Percentiles rank a stretch among this genome's conserved stretches.
phyloP scores from a whole-genome alignment of 164 flowering plant species.

The Kingdonia uniflora region DNA sequence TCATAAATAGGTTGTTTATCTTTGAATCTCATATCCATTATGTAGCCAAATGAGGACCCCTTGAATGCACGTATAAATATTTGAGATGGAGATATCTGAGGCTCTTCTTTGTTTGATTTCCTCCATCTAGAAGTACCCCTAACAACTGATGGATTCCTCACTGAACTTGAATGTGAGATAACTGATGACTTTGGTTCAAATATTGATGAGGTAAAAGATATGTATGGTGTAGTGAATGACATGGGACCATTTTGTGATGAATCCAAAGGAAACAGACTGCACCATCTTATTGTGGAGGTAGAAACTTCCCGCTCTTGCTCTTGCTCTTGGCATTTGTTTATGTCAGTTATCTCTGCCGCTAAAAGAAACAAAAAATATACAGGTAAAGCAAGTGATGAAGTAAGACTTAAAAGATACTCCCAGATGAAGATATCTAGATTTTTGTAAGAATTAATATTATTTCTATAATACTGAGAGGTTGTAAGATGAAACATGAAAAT shows the following conservation, averaged over 20 bases:
- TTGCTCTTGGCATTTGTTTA: slow-evolving; percentile 72
- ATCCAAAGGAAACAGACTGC: slow-evolving; percentile 43
- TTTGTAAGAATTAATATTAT: slow-evolving; percentile 39
- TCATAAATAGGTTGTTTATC: slow-evolving; percentile 38
- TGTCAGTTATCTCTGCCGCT: slow-evolving; percentile 54
- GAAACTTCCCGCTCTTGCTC: slow-evolving; percentile 96
- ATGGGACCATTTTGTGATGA: slow-evolving; percentile 38
- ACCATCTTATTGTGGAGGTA: slow-evolving; percentile 92
- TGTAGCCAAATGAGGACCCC: slow-evolving; percentile 36
- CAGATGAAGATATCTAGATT: background rate
- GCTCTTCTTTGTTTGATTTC: slow-evolving; percentile 24
- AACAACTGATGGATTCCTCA: slow-evolving; percentile 19
- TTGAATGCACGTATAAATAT: slow-evolving; percentile 32
- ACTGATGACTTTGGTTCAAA: slow-evolving; percentile 34
- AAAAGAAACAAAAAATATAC: slow-evolving; percentile 13
- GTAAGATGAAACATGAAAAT: no score
- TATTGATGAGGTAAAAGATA: slow-evolving; percentile 44
- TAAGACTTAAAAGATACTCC: background rate
- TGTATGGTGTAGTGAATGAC: slow-evolving; percentile 42
- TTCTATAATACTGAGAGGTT: no score
- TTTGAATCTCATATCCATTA: slow-evolving; percentile 37
- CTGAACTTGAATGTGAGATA: slow-evolving; percentile 20
- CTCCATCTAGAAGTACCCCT: slow-evolving; percentile 36
- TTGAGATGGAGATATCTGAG: slow-evolving; percentile 33
- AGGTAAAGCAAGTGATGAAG: background rate